Evolutionary conservation across 345 rosid species (phyloP).

Genomic region (Alliaria petiolata): DNA sequence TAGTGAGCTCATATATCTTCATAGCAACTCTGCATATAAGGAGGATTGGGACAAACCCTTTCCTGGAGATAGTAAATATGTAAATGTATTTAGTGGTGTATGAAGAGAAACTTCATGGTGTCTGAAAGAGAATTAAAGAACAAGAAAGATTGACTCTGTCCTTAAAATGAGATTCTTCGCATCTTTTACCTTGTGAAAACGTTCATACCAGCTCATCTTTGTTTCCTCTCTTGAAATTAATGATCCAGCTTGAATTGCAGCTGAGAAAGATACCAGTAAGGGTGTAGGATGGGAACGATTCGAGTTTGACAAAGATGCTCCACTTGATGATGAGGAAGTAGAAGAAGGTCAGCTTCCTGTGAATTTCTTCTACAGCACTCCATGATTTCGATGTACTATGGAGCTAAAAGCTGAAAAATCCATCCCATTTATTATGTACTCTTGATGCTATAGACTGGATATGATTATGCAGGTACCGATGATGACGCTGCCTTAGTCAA

Average conservation of each 20-base stretch:
- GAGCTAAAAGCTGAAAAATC: background rate
- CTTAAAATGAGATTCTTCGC: background rate
- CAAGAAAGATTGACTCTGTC: background rate
- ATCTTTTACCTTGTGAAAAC: background rate
- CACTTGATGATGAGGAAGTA: conserved; percentile 82
- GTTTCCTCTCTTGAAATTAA: background rate
- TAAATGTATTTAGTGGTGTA: background rate
- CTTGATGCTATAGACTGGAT: background rate
- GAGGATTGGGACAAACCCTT: background rate
- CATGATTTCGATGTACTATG: background rate
- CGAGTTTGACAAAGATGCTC: conserved; percentile 85
- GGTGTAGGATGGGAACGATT: conserved; percentile 92
- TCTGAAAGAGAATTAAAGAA: too few relatives aligned
- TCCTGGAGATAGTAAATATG: background rate
- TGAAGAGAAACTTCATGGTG: background rate
- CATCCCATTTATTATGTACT: background rate
- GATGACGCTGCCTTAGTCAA: conserved; percentile 78
- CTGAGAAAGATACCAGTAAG: conserved; percentile 69
- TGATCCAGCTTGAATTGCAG: conserved; percentile 35
- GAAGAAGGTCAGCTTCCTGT: conserved; percentile 50
- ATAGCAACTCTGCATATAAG: background rate
- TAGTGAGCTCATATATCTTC: conserved; percentile 5
- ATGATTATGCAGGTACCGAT: conserved; percentile 65
- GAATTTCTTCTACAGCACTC: background rate
- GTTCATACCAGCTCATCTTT: background rate